These are phyloP conservation scores for Fraxinus sp. DNA, from an alignment of 305 asterid genomes.

Conservation along the genomic window DNA sequence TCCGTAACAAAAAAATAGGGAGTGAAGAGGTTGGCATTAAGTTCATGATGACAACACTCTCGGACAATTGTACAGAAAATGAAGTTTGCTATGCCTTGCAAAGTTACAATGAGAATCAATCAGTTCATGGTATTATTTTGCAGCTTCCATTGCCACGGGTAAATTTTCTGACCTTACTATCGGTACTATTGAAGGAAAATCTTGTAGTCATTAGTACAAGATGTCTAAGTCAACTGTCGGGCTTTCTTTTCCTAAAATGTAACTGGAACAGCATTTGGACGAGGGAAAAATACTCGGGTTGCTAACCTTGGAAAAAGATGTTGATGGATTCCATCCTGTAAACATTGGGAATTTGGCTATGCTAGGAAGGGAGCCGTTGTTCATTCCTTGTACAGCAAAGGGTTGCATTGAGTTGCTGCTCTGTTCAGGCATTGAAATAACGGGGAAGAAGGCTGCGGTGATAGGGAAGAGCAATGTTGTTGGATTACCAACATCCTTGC, in stretches of 20 bases:
- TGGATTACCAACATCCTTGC: slow-evolving; percentile 77
- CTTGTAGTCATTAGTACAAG: neutral
- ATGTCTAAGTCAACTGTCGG: neutral
- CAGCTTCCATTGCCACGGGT: slow-evolving; percentile 98
- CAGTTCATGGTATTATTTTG: slow-evolving; percentile 76
- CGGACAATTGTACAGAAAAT: slow-evolving; percentile 61
- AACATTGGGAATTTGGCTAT: slow-evolving; percentile 81
- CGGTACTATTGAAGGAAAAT: slow-evolving; percentile 1
- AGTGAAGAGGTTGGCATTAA: slow-evolving; percentile 84
- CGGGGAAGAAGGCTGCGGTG: slow-evolving; percentile 85
- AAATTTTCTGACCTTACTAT: slow-evolving; percentile 25
- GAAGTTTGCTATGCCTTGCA: slow-evolving; percentile 59
- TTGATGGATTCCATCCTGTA: slow-evolving; percentile 89
- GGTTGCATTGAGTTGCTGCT: slow-evolving; percentile 87
- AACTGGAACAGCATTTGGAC: slow-evolving; percentile 64
- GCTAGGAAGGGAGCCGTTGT: slow-evolving; percentile 79
- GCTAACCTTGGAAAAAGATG: slow-evolving; percentile 75
- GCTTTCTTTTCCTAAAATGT: neutral
- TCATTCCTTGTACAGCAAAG: slow-evolving; percentile 89
- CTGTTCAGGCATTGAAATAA: slow-evolving; percentile 62
- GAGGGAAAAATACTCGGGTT: slow-evolving; percentile 58
- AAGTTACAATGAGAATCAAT: slow-evolving; percentile 61
- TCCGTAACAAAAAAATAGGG: slow-evolving; percentile 66
- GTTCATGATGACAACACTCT: slow-evolving; percentile 48
- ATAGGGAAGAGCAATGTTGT: slow-evolving; percentile 94